Evolutionary conservation across 2,329 filamentous ascomycete species (phyloP).

Genomic region (Aspergillus sp.): DNA sequence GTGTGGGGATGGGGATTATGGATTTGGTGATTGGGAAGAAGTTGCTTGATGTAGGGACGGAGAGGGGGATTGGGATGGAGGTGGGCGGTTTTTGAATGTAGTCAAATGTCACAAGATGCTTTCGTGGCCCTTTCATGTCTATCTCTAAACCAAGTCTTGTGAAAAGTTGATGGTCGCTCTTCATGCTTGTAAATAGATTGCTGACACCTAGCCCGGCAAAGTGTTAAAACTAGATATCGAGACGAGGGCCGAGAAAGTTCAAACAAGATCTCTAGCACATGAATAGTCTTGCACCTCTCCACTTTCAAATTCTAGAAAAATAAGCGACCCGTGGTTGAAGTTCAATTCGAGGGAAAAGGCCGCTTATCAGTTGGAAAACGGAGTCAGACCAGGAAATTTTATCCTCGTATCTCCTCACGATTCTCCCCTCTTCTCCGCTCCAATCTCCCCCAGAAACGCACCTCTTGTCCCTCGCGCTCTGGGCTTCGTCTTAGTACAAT

Average conservation of each 20-base stretch:
- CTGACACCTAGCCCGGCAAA: neutral
- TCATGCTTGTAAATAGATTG: neutral
- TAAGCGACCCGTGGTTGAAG: neutral
- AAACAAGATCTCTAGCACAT: neutral
- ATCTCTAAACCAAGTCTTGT: neutral
- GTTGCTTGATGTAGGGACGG: conserved; percentile 42
- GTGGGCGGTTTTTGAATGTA: conserved; percentile 42
- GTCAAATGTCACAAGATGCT: neutral
- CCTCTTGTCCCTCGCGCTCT: neutral
- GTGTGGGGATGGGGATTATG: conserved; percentile 57
- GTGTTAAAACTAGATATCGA: neutral
- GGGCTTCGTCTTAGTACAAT: conserved; percentile 28
- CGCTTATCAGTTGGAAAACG: conserved; percentile 12
- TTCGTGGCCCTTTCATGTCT: neutral
- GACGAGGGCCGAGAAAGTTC: neutral
- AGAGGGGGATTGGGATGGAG: conserved; percentile 37
- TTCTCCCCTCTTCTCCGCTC: neutral
- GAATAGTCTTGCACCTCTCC: neutral
- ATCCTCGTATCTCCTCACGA: neutral
- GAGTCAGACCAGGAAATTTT: conserved; percentile 11
- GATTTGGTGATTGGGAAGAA: conserved; percentile 52
- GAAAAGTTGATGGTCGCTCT: neutral
- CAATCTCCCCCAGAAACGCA: neutral
- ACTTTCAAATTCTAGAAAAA: conserved; percentile 1
- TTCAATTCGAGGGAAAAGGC: conserved; percentile 6